Base-by-base conservation (phyloP, 805 yeast species). In the Myxozyma geophila region DNA sequence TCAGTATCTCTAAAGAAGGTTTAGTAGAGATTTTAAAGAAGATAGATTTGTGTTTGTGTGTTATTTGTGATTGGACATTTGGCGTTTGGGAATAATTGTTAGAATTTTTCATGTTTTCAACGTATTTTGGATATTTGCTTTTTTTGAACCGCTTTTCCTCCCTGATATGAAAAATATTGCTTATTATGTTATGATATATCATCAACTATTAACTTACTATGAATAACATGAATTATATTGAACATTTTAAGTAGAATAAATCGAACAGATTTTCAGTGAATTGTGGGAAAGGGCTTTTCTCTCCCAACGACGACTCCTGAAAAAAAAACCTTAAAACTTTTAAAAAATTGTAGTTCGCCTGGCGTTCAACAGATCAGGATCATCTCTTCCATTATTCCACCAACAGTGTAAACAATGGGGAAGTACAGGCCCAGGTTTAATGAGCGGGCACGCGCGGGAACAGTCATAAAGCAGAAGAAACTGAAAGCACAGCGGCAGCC, bases 401-500 rank as follows among this genome's bases (percentile, higher is more conserved):
- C 33, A 39, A n/a, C 13, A 35, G n/a, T 19, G 21, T 33, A 21
- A 37, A 17, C 17, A 23, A 90, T 90, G 96, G 96, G 93, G 62
- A 88, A 88, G 66, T 90, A 89, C 74, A 82, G 95, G 69, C 83
- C 84, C 75, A 76, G 96, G 66, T 88, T 87, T 79, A 90, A 90
- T 74, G 96, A 88, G 74, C 89, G 88, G 78, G 96, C 95, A 60
- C 85, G 96, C 40, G 74, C 90, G 1, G 96, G 96, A 19, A 88
- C 88, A 82, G 86, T 90, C 71, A 86, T 91, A 36, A 90, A 87
- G 79, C 89, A 87, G 74, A 85, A 87, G 37, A 86, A 86, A 54
- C 78, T 90, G 70, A 87, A 85, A 67, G 76, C 77, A 56, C 88
- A 85, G 28, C 79, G 96, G 58, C 88, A 88, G 70, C 88, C 87